Percentiles rank a stretch among this genome's conserved stretches.
Conservation (phyloP, 2,329 filamentous ascomycete genomes). For the Fusarium illudens region DNA sequence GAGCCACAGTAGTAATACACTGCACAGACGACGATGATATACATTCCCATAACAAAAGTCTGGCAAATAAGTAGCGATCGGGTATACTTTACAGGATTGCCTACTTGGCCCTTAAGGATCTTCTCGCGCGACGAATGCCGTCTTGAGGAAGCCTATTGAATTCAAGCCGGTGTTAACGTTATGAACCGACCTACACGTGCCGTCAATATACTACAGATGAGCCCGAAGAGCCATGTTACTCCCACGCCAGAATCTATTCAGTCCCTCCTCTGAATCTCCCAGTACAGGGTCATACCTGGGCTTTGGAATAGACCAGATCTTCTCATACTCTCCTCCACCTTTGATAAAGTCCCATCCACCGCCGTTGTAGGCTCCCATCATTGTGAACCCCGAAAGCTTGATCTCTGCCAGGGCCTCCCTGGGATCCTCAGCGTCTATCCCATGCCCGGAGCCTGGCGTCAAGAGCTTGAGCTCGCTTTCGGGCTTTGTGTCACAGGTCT, state of each 20-base stretch:
- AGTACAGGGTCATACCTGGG: slow-evolving; percentile 32
- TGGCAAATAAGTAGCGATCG: no score
- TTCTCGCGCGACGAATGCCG: no score
- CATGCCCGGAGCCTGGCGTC: slow-evolving; percentile 54
- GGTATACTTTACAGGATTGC: no score
- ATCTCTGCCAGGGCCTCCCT: slow-evolving; percentile 48
- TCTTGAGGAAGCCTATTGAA: no score
- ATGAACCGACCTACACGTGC: neutral
- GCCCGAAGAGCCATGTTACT: neutral
- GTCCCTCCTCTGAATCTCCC: slow-evolving; percentile 1
- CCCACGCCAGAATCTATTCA: neutral
- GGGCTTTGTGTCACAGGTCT: slow-evolving; percentile 57
- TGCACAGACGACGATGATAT: no score
- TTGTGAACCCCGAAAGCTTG: slow-evolving; percentile 43
- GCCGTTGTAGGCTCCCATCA: slow-evolving; percentile 59
- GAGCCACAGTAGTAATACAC: no score
- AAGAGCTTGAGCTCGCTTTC: slow-evolving; percentile 46
- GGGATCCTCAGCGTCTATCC: slow-evolving; percentile 47
- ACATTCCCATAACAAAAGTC: no score
- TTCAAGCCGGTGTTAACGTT: no score
- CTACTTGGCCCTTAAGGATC: no score
- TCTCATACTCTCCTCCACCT: slow-evolving; percentile 31
- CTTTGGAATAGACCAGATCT: slow-evolving; percentile 30
- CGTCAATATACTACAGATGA: neutral
- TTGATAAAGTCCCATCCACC: slow-evolving; percentile 35